Base-by-base conservation (phyloP, 345 rosid species). In the Gossypium herbaceum region DNA sequence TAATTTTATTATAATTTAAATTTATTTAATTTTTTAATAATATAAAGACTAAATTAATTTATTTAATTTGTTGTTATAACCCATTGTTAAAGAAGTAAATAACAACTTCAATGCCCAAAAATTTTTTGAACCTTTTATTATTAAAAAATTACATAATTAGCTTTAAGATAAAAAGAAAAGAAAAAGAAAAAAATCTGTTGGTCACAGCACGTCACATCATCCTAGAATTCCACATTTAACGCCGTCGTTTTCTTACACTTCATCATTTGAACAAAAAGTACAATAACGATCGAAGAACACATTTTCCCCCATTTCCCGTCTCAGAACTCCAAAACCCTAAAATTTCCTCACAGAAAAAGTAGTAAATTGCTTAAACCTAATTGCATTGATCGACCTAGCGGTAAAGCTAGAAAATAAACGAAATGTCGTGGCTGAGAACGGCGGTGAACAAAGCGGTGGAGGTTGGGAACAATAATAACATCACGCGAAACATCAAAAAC, bases 371-470 rank as follows among this genome's bases (percentile, higher is more conserved):
- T 25, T n/a, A 12, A 45, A 56, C 61, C 8, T 8, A 1, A 19
- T 57, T 72, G 29, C 29, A 72, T 59, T 45, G 47, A 6, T 11
- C 11, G 52, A 55, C 19, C 50, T 9, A 50, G 29, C 51, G 41
- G 20, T 45, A 24, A 12, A 12, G 62, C 2, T 24, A 48, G 63
- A 52, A 34, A 34, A 78, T 55, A 63, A 68, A 41, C 17, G 79
- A 65, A 17, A 78, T 85, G 94, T 89, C 99, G 84, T 95, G 99
- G 99, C 69, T 91, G 67, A 86, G 85, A 87, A 87, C 94, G 27
- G 99, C 98, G 51, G 86, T 95, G 82, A 95, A 57, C 84, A 95
- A 88, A 78, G 99, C 99, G 43, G 99, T 95, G 85, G 98, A 93
- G 87, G 98, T 77, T 4, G 99, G 99, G 25, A 91, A 90, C 90